Base-by-base conservation (phyloP, 1,284 basidiomycete species). In the Cutaneotrichosporon dermatis region DNA sequence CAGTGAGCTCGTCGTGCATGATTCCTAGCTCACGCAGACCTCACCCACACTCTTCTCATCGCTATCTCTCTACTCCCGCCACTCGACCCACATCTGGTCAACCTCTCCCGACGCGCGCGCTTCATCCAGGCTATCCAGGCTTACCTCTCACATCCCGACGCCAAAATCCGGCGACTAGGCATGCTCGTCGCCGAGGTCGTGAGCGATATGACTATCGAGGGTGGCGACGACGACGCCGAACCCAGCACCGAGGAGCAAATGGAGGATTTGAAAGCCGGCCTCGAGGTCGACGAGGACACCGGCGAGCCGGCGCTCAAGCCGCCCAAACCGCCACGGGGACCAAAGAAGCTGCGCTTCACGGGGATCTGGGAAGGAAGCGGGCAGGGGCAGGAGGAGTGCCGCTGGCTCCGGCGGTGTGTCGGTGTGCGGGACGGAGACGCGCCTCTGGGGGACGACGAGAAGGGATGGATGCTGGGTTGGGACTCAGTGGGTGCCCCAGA, bases 121-220 rank as follows among this genome's bases (percentile, higher is more conserved):
- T 88, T 98, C 69, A 83, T 98, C 58, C 80, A 82, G 16, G 86
- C 86, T 5, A 83, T 97, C 37, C 85, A 88, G 8, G 77, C 79
- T 5, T 95, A 93, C 70, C 85, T 96, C 45, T 82, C 82, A 0
- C 92, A 96, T 68, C 79, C 88, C 4, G 91, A 95, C 59, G 78
- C 82, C 3, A 82, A 84, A 2, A 83, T 96, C 11, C 86, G 94
- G 2, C 82, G 88, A n/a, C 88, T 92, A 65, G 95, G 95, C 2
- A 96, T 98, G 93, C 83, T 98, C 10, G 85, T 86, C 0, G 95
- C 90, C 0, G 95, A 99, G 75, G 79, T 88, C 16, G 58, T 81
- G 6, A 74, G 69, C 59, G 68, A 65, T 58, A 66, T 66, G 25
- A 79, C 73, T 6, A 53, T 55, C 11, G 56, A 55, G 34, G 57